A percentile compares a stretch with the other conserved stretches of the same genome.
Conservation (phyloP, 768 basidiomycete species). For the Postia placenta region DNA sequence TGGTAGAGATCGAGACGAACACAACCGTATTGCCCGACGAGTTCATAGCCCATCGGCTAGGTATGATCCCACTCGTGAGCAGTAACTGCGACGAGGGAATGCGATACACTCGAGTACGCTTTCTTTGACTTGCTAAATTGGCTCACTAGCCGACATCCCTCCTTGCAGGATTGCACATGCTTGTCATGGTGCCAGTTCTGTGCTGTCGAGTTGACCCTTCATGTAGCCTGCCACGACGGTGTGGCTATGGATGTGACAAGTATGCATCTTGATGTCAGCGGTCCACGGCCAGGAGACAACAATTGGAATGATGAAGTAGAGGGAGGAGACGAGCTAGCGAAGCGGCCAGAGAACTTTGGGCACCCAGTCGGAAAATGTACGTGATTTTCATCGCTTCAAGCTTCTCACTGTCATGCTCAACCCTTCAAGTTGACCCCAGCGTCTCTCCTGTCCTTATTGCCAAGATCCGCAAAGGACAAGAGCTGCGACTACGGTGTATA, state of each 20-base stretch:
- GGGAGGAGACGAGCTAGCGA: slow-evolving; percentile 66
- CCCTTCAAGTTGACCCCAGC: slow-evolving; percentile 49
- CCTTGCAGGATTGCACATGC: slow-evolving; percentile 83
- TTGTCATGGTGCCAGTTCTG: slow-evolving; percentile 79
- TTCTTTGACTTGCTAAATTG: no score
- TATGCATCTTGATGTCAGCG: slow-evolving; percentile 61
- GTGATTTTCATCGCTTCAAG: slow-evolving; percentile 18
- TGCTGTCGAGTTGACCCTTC: slow-evolving; percentile 75
- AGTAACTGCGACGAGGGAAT: slow-evolving; percentile 86
- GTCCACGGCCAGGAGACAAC: slow-evolving; percentile 10
- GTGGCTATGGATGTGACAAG: slow-evolving; percentile 84
- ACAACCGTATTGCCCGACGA: slow-evolving; percentile 94
- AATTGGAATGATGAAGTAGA: slow-evolving; percentile 31
- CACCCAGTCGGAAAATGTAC: slow-evolving; percentile 79
- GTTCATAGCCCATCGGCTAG: slow-evolving; percentile 93
- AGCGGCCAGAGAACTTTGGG: slow-evolving; percentile 72
- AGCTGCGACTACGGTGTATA: slow-evolving; percentile 75
- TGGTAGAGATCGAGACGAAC: slow-evolving; percentile 89
- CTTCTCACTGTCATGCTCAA: neutral
- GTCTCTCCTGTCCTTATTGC: slow-evolving; percentile 74
- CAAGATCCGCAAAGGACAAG: slow-evolving; percentile 92
- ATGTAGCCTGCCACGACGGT: slow-evolving; percentile 62
- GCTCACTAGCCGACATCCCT: no score
- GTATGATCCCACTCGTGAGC: slow-evolving; percentile 88
- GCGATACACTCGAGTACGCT: slow-evolving; percentile 63